These are phyloP conservation scores for Rhizophora mangle DNA, from an alignment of 345 rosid species.

Conservation along the genomic window DNA sequence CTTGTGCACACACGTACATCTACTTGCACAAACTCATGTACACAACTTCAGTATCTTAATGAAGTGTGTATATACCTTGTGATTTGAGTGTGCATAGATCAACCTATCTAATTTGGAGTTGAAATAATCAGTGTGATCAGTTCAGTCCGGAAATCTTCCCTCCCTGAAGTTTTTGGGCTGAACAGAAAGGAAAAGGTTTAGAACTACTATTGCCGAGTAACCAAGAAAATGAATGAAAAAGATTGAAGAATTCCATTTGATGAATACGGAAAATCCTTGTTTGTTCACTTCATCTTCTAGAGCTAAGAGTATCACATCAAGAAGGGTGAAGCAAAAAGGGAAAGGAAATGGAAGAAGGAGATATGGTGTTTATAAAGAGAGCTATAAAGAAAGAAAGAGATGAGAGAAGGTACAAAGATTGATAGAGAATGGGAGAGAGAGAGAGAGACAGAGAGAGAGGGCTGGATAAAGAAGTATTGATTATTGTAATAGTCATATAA, in stretches of 20 bases:
- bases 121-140: too few species aligned
- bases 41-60: background rate
- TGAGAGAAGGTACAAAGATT: conserved; percentile 8
- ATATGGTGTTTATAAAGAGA: conserved; percentile 19
- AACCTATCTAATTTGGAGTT: conserved; percentile 17
- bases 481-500: conserved; percentile 43
- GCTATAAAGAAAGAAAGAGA: conserved; percentile 9
- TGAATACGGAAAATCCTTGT: background rate
- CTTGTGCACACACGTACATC: background rate
- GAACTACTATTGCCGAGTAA: background rate
- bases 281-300: background rate
- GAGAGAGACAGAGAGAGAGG: background rate
- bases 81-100: conserved; percentile 7
- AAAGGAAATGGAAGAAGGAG: conserved; percentile 6
- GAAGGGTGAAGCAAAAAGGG: conserved; percentile 9
- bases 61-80: background rate
- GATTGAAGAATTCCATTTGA: conserved; percentile 3
- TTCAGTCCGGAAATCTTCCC: conserved; percentile 3
- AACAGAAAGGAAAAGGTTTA: background rate
- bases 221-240: background rate
- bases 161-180: background rate
- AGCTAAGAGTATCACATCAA: conserved; percentile 1
- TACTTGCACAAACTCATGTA: background rate
- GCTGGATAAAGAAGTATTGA: conserved; percentile 33
- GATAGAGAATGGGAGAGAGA: conserved; percentile 20